Conservation (phyloP, 495 filamentous ascomycete genomes). For the Aspergillus olivimuriae region DNA sequence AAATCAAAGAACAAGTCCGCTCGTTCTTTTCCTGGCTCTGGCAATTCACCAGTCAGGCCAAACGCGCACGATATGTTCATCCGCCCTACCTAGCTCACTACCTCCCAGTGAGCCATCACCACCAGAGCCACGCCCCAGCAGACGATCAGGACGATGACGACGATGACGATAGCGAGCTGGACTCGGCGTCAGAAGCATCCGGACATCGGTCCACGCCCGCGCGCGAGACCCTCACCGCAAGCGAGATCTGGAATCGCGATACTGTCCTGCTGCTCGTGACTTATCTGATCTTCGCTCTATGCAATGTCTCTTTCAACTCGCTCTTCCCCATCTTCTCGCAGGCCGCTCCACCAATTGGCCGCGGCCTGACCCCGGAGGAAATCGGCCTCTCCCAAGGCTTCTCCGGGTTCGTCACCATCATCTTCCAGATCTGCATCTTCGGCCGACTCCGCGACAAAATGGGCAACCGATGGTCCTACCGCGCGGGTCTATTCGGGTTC, state of each 20-base stretch:
- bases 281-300: slow-evolving; percentile 81
- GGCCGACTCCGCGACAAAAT: slow-evolving; percentile 69
- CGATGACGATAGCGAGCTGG: slow-evolving; percentile 39
- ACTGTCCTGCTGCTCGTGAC: slow-evolving; percentile 74
- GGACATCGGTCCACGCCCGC: slow-evolving; percentile 22
- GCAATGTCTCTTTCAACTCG: slow-evolving; percentile 84
- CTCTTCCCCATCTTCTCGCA: slow-evolving; percentile 89
- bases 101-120: too few relatives aligned
- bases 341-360: slow-evolving; percentile 64
- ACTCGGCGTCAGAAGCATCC: slow-evolving; percentile 38
- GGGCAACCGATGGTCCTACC: slow-evolving; percentile 81
- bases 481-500: slow-evolving; percentile 73
- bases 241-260: slow-evolving; percentile 64
- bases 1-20: slow-evolving; percentile 49
- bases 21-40: slow-evolving; percentile 64
- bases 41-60: slow-evolving; percentile 60
- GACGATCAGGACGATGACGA: too few relatives aligned
- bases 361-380: slow-evolving; percentile 65
- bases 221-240: slow-evolving; percentile 33
- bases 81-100: slow-evolving; percentile 15
- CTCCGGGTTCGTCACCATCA: slow-evolving; percentile 73
- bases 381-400: slow-evolving; percentile 86
- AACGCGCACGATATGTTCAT: slow-evolving; percentile 53
- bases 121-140: too few relatives aligned
- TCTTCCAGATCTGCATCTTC: slow-evolving; percentile 84